Percentiles rank a stretch among this genome's conserved stretches.
These are phyloP conservation scores for Botrytis paeoniae DNA, from an alignment of 2,329 filamentous ascomycete genomes.

Conservation along the genomic window DNA sequence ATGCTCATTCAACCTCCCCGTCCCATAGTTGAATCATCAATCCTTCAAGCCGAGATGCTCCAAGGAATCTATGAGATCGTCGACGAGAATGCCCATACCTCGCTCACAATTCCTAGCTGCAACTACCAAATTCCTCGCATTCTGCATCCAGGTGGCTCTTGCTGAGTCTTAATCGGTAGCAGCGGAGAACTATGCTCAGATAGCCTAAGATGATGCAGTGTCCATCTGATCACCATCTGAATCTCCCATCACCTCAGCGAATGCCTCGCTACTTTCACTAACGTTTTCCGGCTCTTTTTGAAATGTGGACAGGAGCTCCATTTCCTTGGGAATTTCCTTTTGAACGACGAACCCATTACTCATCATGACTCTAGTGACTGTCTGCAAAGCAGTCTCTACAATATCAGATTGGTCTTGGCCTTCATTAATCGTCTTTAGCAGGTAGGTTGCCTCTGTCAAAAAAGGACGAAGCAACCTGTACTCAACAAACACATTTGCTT, in stretches of 20 bases:
- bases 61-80: no score
- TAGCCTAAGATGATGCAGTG: accelerated
- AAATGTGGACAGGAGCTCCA: not conserved
- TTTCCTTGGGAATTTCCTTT: not conserved
- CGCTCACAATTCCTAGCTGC: not conserved
- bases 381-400: accelerated
- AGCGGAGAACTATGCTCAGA: not conserved
- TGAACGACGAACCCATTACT: accelerated
- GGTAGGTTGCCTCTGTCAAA: not conserved
- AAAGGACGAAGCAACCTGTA: not conserved
- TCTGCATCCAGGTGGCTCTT: not conserved
- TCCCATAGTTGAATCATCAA: no score
- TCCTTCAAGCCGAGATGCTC: no score
- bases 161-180: not conserved
- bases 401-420: not conserved
- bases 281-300: no score
- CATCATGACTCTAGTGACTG: not conserved
- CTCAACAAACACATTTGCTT: not conserved
- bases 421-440: not conserved
- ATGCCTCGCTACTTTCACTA: not conserved
- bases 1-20: not conserved
- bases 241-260: not conserved
- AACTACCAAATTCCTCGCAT: not conserved
- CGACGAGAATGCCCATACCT: not conserved
- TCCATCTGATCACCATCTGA: accelerated